Base-by-base conservation (phyloP, 2,329 filamentous ascomycete genomes). In the Paramyrothecium roridum region DNA sequence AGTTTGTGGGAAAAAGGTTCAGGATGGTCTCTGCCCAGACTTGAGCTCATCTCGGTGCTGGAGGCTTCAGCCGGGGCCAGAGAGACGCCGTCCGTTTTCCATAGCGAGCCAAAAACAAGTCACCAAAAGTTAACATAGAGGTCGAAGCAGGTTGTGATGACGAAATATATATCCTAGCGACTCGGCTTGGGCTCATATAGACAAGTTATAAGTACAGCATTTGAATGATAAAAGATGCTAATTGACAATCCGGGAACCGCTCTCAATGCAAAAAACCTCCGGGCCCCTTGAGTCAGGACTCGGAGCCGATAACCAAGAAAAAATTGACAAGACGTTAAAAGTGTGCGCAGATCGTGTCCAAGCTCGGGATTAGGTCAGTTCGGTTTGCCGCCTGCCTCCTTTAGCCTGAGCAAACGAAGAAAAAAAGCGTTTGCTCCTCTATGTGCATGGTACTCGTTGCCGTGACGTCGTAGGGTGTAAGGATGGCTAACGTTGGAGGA, bases 181-280 rank as follows among this genome's bases (percentile, higher is more conserved):
- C 34, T 34, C 33, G 13, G 48, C 37, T 48, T 12, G n/a, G 48
- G 22, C 46, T 40, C 23, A 49, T 69, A 70, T 72, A 74, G 65
- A 73, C 67, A 75, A n/a, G 67, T 74, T 73, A 64, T 71, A 70
- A 72, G 76, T 77, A 77, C 72, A 75, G 68, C 67, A 72, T 71
- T 72, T 74, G 67, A 69, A 72, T 17, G 37, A 43, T 43, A 73
- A 67, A 67, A 70, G 65, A 73, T 69, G 70, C 70, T 63, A 66
- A 66, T 69, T 67, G 62, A 66, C 66, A 70, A 57, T 63, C 61
- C 61, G 57, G 60, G 59, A 57, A 59, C 58, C 60, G 56, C 55
- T 55, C 54, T 63, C 63, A 55, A 61, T 65, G 57, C 61, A 64
- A 53, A 62, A 55, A 60, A 58, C 55, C 57, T 59, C 46, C 54